A percentile compares a stretch with the other conserved stretches of the same genome.
phyloP scores from a whole-genome alignment of 768 basidiomycete genomes.

The Lactarius vividus region DNA sequence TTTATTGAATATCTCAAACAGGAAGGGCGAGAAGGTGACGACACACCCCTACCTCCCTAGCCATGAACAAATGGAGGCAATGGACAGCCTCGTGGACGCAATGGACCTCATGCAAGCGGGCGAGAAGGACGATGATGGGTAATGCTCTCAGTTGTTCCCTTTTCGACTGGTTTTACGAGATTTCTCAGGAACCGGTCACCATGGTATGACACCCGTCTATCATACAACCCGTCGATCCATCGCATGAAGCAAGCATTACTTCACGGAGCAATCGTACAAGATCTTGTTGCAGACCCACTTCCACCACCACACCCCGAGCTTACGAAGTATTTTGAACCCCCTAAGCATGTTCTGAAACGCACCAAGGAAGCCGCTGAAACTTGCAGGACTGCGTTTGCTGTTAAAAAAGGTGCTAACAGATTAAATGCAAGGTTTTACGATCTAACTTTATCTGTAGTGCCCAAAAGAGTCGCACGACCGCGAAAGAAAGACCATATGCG shows the following conservation, averaged over 20 bases:
- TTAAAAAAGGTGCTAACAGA: slow-evolving; percentile 62
- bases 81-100: slow-evolving; percentile 83
- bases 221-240: slow-evolving; percentile 89
- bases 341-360: slow-evolving; percentile 61
- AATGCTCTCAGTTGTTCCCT: slow-evolving; percentile 3
- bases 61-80: slow-evolving; percentile 68
- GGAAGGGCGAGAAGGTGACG: slow-evolving; percentile 67
- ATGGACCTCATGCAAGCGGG: slow-evolving; percentile 84
- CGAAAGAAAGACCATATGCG: slow-evolving; percentile 63
- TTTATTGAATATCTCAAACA: slow-evolving; percentile 67
- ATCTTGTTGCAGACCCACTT: slow-evolving; percentile 71
- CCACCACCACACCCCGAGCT: slow-evolving; percentile 86
- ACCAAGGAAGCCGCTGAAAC: slow-evolving; percentile 54
- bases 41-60: slow-evolving; percentile 86
- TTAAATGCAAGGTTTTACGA: not conserved
- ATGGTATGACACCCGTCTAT: slow-evolving; percentile 76
- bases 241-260: slow-evolving; percentile 92
- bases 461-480: slow-evolving; percentile 54
- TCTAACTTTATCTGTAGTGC: slow-evolving; percentile 42
- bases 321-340: slow-evolving; percentile 80
- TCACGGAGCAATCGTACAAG: slow-evolving; percentile 75
- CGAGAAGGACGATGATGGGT: slow-evolving; percentile 77
- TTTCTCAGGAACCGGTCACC: slow-evolving; percentile 50
- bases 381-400: slow-evolving; percentile 65
- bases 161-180: slow-evolving; percentile 6